Conservation (phyloP, 805 yeast genomes). For the Ogataea saltuana region DNA sequence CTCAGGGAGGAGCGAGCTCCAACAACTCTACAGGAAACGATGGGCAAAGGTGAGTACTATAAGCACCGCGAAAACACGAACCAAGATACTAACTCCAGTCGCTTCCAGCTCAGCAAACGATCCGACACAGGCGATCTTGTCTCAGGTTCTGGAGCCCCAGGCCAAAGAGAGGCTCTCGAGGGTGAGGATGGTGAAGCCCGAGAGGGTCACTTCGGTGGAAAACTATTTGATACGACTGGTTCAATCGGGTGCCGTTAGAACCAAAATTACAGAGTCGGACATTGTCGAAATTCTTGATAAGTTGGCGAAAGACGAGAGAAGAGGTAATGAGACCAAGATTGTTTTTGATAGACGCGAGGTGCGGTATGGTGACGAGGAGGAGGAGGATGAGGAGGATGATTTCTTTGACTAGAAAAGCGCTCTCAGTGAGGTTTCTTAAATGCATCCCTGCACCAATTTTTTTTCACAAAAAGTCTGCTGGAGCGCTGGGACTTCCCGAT, state of each 20-base stretch:
- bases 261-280: conserved; percentile 78
- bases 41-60: not conserved
- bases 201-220: conserved; percentile 87
- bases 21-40: conserved; percentile 9
- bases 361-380: conserved; percentile 23
- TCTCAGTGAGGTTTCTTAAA: not conserved
- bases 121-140: conserved; percentile 41
- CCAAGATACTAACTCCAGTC: no score
- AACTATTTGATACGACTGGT: conserved; percentile 71
- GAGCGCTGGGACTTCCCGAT: not conserved
- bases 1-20: conserved; percentile 35
- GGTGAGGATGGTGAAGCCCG: conserved; percentile 86
- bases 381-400: conserved; percentile 34
- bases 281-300: conserved; percentile 83
- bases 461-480: no score
- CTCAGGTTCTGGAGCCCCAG: conserved; percentile 73
- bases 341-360: conserved; percentile 51
- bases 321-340: conserved; percentile 61
- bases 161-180: conserved; percentile 89
- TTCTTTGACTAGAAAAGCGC: conserved; percentile 36
- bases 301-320: conserved; percentile 69
- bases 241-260: conserved; percentile 71
- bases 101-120: conserved; percentile 18
- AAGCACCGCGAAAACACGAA: not conserved
- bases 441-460: conserved; percentile 4